Conservation (phyloP, 2,329 filamentous ascomycete species). For the Colletotrichum costaricense region DNA sequence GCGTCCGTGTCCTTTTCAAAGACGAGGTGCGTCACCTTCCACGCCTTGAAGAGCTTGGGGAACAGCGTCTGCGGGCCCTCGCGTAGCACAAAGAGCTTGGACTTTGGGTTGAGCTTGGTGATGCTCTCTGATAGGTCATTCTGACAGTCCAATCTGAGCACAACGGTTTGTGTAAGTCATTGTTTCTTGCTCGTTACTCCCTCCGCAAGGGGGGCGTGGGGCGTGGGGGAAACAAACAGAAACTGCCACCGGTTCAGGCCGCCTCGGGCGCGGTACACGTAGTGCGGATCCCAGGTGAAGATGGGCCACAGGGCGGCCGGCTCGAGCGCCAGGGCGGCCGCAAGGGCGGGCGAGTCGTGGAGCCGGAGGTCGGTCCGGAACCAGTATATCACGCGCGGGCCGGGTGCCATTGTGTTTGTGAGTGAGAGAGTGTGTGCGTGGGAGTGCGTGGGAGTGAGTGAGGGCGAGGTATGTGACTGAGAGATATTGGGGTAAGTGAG, state of each 20-base stretch:
- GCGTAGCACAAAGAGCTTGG: slow-evolving; percentile 77
- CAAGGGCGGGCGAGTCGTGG: slow-evolving; percentile 80
- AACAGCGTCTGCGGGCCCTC: slow-evolving; percentile 79
- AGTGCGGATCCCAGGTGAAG: slow-evolving; percentile 86
- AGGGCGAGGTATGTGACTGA: not conserved
- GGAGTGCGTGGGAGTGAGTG: not conserved
- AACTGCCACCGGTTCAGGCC: slow-evolving; percentile 82
- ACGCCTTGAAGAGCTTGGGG: slow-evolving; percentile 78
- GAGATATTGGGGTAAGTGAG: not conserved
- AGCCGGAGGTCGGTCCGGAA: slow-evolving; percentile 82
- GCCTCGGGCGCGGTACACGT: slow-evolving; percentile 78
- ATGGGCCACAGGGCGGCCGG: slow-evolving; percentile 78
- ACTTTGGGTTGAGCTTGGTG: slow-evolving; percentile 75
- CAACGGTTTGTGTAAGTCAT: not conserved
- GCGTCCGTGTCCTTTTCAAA: slow-evolving; percentile 85
- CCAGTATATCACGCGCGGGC: slow-evolving; percentile 74
- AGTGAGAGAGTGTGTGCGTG: not conserved
- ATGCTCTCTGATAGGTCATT: slow-evolving; percentile 76
- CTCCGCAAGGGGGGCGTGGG: not conserved
- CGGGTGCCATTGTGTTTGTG: slow-evolving; percentile 8
- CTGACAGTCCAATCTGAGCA: slow-evolving; percentile 75
- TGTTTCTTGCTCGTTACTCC: too few species aligned
- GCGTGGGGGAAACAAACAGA: slow-evolving; percentile 55
- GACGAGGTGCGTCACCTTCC: slow-evolving; percentile 80
- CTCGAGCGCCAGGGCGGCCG: slow-evolving; percentile 76